Conservation (phyloP, 1,139 yeast genomes). For the Hansenula lynferdii region DNA sequence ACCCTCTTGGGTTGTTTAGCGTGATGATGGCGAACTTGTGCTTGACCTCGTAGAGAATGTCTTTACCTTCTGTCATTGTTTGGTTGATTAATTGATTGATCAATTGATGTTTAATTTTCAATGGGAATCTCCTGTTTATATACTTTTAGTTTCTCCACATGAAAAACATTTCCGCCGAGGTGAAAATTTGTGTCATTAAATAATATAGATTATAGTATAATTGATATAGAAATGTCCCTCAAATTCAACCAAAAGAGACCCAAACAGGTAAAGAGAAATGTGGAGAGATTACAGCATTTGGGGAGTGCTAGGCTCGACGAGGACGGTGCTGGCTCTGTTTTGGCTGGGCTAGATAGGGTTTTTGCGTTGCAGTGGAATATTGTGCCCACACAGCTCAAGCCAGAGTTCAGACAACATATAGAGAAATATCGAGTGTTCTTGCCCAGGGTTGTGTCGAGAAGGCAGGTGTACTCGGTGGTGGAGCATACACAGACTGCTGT, state of each 20-base stretch:
- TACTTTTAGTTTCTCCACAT: too few species aligned
- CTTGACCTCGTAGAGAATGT: constrained; percentile 46
- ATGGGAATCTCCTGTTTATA: too few species aligned
- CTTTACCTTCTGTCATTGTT: constrained; percentile 25
- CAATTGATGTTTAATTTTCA: too few species aligned
- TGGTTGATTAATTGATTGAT: not conserved
- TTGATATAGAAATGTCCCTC: too few species aligned
- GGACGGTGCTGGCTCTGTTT: too few species aligned
- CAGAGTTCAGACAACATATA: constrained; percentile 13
- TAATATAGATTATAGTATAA: too few species aligned
- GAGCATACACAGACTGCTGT: constrained; percentile 36
- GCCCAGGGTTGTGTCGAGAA: constrained; percentile 33
- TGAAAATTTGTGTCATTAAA: too few species aligned
- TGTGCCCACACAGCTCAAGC: constrained; percentile 8
- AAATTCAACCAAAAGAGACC: not conserved
- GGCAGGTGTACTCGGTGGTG: constrained; percentile 38
- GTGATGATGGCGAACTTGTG: constrained; percentile 62
- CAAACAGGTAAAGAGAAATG: not conserved
- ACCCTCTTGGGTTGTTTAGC: constrained; percentile 53
- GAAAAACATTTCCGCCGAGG: too few species aligned
- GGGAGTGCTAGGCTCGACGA: not conserved
- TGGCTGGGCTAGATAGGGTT: constrained; percentile 3
- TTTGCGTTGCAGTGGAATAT: constrained; percentile 10
- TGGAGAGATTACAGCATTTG: not conserved
- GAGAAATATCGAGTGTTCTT: constrained; percentile 15